Conservation (phyloP, 306 rosid species). For the Calophaca sinica region DNA sequence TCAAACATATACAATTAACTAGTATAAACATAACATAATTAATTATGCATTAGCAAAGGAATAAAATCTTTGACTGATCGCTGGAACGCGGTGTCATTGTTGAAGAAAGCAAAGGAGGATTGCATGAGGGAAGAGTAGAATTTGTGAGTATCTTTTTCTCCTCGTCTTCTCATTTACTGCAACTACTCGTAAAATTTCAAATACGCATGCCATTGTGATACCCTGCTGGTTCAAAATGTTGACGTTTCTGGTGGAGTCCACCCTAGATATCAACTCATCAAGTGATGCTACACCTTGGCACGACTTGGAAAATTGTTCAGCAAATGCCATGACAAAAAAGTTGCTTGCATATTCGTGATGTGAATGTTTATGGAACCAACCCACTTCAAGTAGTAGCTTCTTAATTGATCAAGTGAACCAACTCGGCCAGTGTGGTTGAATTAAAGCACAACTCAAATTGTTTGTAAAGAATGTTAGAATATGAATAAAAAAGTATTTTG, state of each 20-base stretch:
- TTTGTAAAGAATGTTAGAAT: no score
- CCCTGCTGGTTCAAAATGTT: conserved; percentile 47
- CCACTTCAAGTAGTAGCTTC: no score
- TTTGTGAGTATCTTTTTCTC: conserved; percentile 29
- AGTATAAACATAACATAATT: not conserved
- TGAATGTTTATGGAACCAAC: no score
- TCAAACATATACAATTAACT: no score
- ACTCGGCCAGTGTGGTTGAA: no score
- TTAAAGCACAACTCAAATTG: no score
- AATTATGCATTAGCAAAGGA: conserved; percentile 11
- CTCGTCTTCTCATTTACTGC: conserved; percentile 39
- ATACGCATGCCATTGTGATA: conserved; percentile 36
- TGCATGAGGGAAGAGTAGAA: conserved; percentile 41
- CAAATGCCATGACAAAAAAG: no score
- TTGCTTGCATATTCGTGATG: no score
- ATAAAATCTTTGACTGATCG: conserved; percentile 32
- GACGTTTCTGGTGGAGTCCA: conserved; percentile 51
- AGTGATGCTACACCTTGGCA: not conserved
- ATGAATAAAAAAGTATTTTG: no score
- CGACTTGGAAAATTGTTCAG: conserved; percentile 6
- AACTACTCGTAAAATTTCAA: conserved; percentile 40
- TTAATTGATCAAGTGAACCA: no score
- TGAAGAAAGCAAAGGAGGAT: conserved; percentile 29
- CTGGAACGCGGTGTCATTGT: not conserved
- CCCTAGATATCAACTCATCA: conserved; percentile 27